Evolutionary conservation across 2,329 filamentous ascomycete genomes (phyloP), one percentile per base, ranked within the genome.

Genomic region (Nigrospora osmanthi): DNA sequence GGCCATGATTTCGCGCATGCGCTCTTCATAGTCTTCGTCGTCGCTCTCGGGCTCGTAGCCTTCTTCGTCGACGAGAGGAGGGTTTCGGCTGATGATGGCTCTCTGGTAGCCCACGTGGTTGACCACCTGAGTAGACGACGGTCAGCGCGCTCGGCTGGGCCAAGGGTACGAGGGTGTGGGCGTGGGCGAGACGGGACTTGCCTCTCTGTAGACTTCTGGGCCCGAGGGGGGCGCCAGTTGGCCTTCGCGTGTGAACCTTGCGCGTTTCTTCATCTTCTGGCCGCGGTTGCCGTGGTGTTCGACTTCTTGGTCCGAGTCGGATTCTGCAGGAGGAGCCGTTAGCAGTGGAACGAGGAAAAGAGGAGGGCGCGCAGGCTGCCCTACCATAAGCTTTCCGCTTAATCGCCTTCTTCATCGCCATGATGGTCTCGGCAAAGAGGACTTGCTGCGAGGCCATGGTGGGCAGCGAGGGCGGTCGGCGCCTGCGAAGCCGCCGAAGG

Each of bases 191-290:
- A 31, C 35, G 38, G 36, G 10, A 59, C 72, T 49, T 63, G 85
- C 86, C 75, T 86, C 82, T 64, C 80, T 85, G 66, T 89, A 88
- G 12, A 79, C 76, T 53, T 80, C 75, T 37, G 81, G 80, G 3
- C 83, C 84, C 28, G 74, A 75, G 1, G 81, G 76, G 23, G 80
- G 75, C 37, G 84, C 80, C 50, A 89, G 71, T 56, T 83, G 81
- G 47, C 85, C 85, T 57, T 81, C 74, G 54, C 79, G 82, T 38
- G 85, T 77, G 59, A 87, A 87, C 54, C 80, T 76, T 38, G 87
- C 82, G 55, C 80, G 77, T 62, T 81, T 85, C 70, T 89, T 87
- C 38, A 91, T 72, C 62, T 90, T 91, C 64, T 88, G 80, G 49
- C 85, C 85, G 58, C 86, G 82, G 63, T 89, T 89, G 46, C 81